Evolutionary conservation across 306 rosid species (phyloP).

Genomic region (Spatholobus suberectus): DNA sequence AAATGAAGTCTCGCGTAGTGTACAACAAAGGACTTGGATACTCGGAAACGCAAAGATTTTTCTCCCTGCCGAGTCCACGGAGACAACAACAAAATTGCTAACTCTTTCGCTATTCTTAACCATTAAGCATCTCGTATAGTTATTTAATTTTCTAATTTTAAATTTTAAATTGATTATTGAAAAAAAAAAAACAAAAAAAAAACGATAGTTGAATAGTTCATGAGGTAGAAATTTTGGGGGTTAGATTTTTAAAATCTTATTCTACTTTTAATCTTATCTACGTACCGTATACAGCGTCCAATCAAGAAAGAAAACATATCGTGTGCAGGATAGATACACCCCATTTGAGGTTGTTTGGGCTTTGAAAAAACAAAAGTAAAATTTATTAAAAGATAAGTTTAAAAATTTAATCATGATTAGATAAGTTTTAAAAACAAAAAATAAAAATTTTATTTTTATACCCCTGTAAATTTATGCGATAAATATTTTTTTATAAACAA

Average conservation of each 20-base stretch:
- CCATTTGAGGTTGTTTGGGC: not conserved
- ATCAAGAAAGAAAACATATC: not conserved
- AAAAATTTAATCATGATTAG: not conserved
- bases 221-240: too few species aligned
- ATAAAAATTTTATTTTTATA: too few species aligned
- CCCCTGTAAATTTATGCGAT: too few species aligned
- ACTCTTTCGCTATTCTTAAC: not conserved
- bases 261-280: not conserved
- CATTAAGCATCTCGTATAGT: not conserved
- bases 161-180: too few species aligned
- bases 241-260: not conserved
- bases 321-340: not conserved
- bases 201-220: not conserved
- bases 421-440: not conserved
- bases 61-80: not conserved
- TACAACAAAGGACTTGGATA: not conserved
- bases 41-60: slow-evolving; percentile 28
- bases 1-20: slow-evolving; percentile 11
- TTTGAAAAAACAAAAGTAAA: not conserved
- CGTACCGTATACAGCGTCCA: not conserved
- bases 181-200: too few species aligned
- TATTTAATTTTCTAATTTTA: not conserved
- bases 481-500: too few species aligned
- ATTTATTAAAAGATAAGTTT: not conserved
- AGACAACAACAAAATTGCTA: not conserved